These are phyloP conservation scores for Thalia dealbata DNA, from an alignment of 176 grass and related monocot species.

Conservation along the genomic window DNA sequence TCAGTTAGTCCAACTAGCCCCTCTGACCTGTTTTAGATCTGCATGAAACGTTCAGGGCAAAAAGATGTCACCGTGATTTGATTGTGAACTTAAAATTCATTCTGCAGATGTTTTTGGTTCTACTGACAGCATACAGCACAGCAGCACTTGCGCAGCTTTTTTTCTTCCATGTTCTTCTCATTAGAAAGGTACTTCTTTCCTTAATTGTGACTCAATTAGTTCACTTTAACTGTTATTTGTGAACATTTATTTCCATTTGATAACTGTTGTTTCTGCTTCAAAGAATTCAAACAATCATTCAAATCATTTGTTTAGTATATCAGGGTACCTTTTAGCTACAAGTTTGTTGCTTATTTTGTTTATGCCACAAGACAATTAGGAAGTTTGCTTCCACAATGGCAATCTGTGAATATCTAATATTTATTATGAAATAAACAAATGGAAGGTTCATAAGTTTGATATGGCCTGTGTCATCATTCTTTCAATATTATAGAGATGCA, in stretches of 20 bases:
- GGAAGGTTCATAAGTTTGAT: too few relatives aligned
- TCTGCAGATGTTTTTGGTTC: constrained; percentile 52
- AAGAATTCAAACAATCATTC: not conserved
- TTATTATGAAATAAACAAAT: too few relatives aligned
- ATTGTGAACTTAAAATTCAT: constrained; percentile 2
- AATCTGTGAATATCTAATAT: too few relatives aligned
- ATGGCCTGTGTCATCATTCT: too few relatives aligned
- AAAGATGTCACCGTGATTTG: constrained; percentile 7
- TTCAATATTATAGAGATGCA: too few relatives aligned
- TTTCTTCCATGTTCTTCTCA: constrained; percentile 90
- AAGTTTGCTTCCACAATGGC: too few relatives aligned
- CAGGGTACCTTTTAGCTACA: too few relatives aligned
- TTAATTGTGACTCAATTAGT: not conserved
- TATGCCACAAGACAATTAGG: too few relatives aligned
- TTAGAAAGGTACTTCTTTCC: constrained; percentile 53
- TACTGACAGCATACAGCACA: constrained; percentile 72
- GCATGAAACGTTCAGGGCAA: constrained; percentile 1
- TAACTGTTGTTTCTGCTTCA: too few relatives aligned
- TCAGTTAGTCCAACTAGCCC: constrained; percentile 33
- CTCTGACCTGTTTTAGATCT: not conserved
- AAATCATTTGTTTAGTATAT: too few relatives aligned
- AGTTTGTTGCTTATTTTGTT: too few relatives aligned
- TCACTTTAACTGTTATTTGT: not conserved
- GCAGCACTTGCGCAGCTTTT: constrained; percentile 83
- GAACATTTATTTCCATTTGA: too few relatives aligned